Evolutionary conservation across 257 asterid species (phyloP).

Genomic region (Prunella vulgaris): DNA sequence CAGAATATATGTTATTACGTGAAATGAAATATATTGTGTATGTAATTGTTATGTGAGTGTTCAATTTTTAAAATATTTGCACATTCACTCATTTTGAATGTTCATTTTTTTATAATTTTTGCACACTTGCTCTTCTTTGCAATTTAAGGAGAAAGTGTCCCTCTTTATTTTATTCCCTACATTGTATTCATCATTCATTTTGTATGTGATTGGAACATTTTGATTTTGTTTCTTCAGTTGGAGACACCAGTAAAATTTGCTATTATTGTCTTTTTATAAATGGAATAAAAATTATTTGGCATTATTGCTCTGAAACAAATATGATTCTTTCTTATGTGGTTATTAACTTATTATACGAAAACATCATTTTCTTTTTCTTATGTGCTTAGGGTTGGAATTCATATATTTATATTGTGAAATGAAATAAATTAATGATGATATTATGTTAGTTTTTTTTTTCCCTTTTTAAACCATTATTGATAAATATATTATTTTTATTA

Average conservation of each 20-base stretch:
- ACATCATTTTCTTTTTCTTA: too few species aligned
- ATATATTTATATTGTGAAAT: not conserved
- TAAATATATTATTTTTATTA: not conserved
- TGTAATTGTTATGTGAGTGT: too few species aligned
- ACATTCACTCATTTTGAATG: too few species aligned
- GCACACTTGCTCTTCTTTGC: too few species aligned
- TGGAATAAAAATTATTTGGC: not conserved
- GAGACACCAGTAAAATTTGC: not conserved
- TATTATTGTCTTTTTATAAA: not conserved
- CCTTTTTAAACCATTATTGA: not conserved
- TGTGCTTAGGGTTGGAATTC: not conserved
- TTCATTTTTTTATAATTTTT: too few species aligned
- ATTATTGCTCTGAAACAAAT: not conserved
- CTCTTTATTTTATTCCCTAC: too few species aligned
- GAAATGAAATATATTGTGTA: too few species aligned
- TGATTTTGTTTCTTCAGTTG: not conserved
- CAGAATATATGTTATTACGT: too few species aligned
- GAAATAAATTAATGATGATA: not conserved
- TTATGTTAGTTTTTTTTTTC: not conserved
- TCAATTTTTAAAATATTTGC: too few species aligned
- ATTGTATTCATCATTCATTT: not conserved
- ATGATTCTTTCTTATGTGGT: not conserved
- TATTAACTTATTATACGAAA: too few species aligned
- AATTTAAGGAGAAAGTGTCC: too few species aligned
- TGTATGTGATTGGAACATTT: not conserved